A percentile compares a stretch with the other conserved stretches of the same genome.
Evolutionary conservation across 306 rosid genomes (phyloP).

Genomic region (Gastrolobium villosum): DNA sequence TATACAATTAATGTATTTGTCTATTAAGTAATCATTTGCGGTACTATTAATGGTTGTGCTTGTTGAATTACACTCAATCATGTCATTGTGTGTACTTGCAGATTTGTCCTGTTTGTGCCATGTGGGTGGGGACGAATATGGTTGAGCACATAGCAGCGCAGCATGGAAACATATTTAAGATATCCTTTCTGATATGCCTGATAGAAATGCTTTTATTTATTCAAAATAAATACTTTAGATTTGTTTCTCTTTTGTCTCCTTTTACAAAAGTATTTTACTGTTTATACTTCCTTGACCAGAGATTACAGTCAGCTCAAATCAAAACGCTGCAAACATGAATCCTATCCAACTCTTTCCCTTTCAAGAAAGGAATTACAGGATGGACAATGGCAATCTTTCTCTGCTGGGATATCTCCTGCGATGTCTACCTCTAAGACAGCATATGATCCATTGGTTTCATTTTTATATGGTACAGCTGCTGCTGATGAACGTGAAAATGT

Average conservation of each 20-base stretch:
- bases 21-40: slow-evolving; percentile 13
- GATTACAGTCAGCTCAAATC: slow-evolving; percentile 67
- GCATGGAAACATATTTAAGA: slow-evolving; percentile 65
- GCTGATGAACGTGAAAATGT: slow-evolving; percentile 40
- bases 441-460: slow-evolving; percentile 67
- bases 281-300: slow-evolving; percentile 56
- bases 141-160: slow-evolving; percentile 73
- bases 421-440: slow-evolving; percentile 64
- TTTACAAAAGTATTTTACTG: background rate
- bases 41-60: slow-evolving; percentile 13
- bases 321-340: slow-evolving; percentile 56
- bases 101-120: slow-evolving; percentile 76
- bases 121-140: slow-evolving; percentile 63
- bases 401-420: slow-evolving; percentile 49
- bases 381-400: slow-evolving; percentile 50
- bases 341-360: slow-evolving; percentile 54
- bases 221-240: background rate
- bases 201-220: slow-evolving; percentile 25
- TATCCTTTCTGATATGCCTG: slow-evolving; percentile 64
- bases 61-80: slow-evolving; percentile 42
- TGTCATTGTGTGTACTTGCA: slow-evolving; percentile 53
- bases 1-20: slow-evolving; percentile 20
- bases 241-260: background rate
- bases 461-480: slow-evolving; percentile 54
- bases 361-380: slow-evolving; percentile 60